phyloP scores from a whole-genome alignment of 257 asterid species.

The Fraxinus pennsylvanica region DNA sequence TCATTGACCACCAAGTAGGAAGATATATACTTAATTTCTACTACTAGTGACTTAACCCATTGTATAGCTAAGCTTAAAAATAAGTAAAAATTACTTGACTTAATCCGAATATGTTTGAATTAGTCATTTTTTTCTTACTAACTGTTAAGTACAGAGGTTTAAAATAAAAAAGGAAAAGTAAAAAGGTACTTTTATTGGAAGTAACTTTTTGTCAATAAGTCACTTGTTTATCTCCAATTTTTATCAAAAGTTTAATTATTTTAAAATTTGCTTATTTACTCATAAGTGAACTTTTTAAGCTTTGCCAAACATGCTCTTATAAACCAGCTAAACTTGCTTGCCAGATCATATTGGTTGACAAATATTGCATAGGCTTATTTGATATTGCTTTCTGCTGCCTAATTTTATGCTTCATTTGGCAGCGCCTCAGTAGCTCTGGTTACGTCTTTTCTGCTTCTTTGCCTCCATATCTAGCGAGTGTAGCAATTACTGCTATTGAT shows the following conservation, averaged over 20 bases:
- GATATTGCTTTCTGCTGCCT: constrained; percentile 28
- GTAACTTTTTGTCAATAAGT: background rate
- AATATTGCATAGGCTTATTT: background rate
- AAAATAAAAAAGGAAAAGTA: too few species aligned
- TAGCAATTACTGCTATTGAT: constrained; percentile 85
- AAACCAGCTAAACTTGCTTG: background rate
- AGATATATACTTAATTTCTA: constrained; percentile 20
- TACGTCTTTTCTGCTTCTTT: constrained; percentile 93
- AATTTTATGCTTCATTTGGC: constrained; percentile 36
- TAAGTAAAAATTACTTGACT: background rate
- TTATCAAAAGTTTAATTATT: background rate
- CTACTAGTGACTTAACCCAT: background rate
- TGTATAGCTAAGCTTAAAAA: background rate
- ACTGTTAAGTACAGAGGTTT: background rate
- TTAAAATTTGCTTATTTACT: background rate
- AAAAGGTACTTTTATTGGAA: background rate
- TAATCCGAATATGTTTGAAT: background rate
- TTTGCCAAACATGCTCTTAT: background rate
- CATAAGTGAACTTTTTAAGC: background rate
- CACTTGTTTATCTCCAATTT: background rate
- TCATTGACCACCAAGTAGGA: constrained; percentile 87
- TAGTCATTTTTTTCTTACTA: background rate
- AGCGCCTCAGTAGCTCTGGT: constrained; percentile 93
- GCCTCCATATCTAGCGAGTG: constrained; percentile 96
- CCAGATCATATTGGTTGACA: background rate